These are phyloP conservation scores for Candida glaebosa DNA, from an alignment of 805 yeast genomes.

Conservation along the genomic window DNA sequence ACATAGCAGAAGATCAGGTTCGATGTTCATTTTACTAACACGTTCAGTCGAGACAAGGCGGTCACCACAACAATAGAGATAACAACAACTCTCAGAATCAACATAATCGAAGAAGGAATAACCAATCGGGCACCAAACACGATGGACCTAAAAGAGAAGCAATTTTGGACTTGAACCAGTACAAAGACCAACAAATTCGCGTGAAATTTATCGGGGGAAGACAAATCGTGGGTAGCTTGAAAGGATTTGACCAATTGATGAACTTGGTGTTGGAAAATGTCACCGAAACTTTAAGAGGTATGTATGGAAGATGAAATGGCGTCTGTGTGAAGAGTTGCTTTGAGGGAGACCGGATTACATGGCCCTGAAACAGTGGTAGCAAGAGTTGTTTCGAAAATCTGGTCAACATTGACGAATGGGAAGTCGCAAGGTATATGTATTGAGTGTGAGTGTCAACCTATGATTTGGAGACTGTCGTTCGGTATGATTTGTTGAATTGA, in stretches of 20 bases:
- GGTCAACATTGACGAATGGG: too few species aligned
- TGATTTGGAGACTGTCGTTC: too few species aligned
- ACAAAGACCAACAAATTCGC: conserved; percentile 66
- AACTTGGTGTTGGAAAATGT: conserved; percentile 72
- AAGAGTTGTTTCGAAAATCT: too few species aligned
- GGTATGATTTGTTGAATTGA: too few species aligned
- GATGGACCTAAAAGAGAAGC: conserved; percentile 91
- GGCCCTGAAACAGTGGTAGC: not conserved
- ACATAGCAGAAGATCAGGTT: not conserved
- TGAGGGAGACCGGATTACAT: not conserved
- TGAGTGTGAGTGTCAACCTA: too few species aligned
- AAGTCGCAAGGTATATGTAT: too few species aligned
- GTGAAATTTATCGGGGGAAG: conserved; percentile 87
- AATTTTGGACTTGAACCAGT: conserved; percentile 73
- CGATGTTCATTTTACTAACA: not conserved
- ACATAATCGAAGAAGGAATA: conserved; percentile 18
- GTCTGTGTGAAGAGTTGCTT: too few species aligned
- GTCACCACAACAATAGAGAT: conserved; percentile 3
- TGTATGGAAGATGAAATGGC: too few species aligned
- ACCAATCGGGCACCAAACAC: conserved; percentile 19
- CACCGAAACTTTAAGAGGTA: conserved; percentile 59
- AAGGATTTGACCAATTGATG: conserved; percentile 82
- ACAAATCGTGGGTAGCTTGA: conserved; percentile 72
- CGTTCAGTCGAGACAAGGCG: conserved; percentile 1
- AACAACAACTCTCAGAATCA: conserved; percentile 8